Percentiles rank a stretch among this genome's conserved stretches.
Conservation (phyloP, 2,329 filamentous ascomycete species). For the Xylaria sp. region DNA sequence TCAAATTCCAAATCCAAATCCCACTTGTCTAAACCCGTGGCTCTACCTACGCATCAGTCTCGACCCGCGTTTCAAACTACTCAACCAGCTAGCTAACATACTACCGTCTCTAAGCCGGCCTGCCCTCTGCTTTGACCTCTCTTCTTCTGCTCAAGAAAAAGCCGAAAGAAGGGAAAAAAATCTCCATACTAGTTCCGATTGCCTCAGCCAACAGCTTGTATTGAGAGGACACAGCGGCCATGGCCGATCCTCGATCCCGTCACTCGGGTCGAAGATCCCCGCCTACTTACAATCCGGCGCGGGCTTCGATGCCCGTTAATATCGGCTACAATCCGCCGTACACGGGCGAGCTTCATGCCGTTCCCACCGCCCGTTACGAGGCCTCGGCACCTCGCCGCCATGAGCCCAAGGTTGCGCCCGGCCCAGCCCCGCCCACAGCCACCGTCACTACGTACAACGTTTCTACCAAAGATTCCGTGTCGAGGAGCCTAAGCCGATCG, state of each 20-base stretch:
- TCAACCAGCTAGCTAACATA: neutral
- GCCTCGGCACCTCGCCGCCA: constrained; percentile 51
- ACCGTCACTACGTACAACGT: constrained; percentile 68
- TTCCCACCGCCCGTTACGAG: constrained; percentile 57
- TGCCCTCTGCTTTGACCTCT: neutral
- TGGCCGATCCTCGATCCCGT: constrained; percentile 61
- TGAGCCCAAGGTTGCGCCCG: constrained; percentile 46
- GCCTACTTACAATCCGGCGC: constrained; percentile 60
- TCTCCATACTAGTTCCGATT: neutral
- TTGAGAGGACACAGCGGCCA: constrained; percentile 46
- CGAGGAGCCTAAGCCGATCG: constrained; percentile 57
- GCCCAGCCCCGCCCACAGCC: constrained; percentile 51
- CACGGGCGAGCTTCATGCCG: constrained; percentile 64
- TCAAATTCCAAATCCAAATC: constrained; percentile 19
- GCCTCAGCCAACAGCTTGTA: constrained; percentile 6
- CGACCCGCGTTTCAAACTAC: neutral
- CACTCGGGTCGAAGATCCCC: constrained; percentile 58
- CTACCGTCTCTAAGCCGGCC: neutral
- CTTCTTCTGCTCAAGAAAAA: neutral
- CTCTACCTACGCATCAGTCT: neutral
- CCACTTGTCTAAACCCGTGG: neutral
- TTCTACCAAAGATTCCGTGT: constrained; percentile 62
- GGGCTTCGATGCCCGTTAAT: constrained; percentile 64
- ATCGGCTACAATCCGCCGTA: constrained; percentile 63
- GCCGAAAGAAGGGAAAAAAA: neutral